Evolutionary conservation across 2,329 filamentous ascomycete genomes (phyloP), one percentile per base, ranked within the genome.

Genomic region (Hymenoscyphus occultus): DNA sequence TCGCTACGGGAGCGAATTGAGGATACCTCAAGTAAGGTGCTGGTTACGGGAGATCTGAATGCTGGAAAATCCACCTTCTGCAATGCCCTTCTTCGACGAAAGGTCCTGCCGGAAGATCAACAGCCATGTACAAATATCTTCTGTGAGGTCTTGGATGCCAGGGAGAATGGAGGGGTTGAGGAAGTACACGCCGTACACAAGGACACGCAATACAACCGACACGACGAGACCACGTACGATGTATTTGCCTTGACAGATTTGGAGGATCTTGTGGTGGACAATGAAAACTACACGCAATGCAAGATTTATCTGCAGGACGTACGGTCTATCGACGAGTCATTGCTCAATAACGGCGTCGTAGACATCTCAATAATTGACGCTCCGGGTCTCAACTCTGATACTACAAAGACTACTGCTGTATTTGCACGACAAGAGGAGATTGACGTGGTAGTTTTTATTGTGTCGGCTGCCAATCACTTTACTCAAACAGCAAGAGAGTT

Each of bases 51-150:
- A 74, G 95, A 99, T 76, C 79, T 99, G 62, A 99, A 99, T 75
- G 94, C 95, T 9, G 95, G 95, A 74, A 99, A 99, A 76, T 99
- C 95, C 3, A 99, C 95, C 0, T 99, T 99, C 73, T 99, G 95
- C 80, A 99, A 99, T 77, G 95, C 95, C n/a, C 81, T 99, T 1
- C 80, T 99, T 51, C 89, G 95, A 67, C 87, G 93, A 68, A 98
- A 98, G 78, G 86, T 99, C 35, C 80, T 99, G 3, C 95, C 95
- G 0, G 95, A 98, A 78, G 95, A 99, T 73, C 94, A 99, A 77
- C 95, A 98, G 75, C 95, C 95, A 1, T 99, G 95, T 78, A 99
- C 95, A 1, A 95, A 92, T 78, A 97, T 99, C 64, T 99, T 99
- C 79, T 99, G 95, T 76, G 95, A 99, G 76, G 95, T 99, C 2